phyloP scores from a whole-genome alignment of 2,329 filamentous ascomycete genomes.

The Ciborinia camelliae region DNA sequence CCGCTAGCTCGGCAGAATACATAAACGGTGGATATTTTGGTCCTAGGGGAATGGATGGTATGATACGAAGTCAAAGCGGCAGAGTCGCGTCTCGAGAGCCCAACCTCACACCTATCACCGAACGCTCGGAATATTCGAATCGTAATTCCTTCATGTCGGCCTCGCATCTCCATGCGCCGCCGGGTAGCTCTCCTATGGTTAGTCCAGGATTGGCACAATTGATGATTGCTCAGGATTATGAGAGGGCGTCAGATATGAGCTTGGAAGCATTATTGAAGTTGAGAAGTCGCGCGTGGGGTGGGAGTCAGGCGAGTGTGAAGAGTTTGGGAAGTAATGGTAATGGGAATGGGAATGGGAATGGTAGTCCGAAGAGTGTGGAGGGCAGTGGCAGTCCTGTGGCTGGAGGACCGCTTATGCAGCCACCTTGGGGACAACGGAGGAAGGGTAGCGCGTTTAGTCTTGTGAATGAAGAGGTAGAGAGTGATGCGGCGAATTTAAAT shows the following conservation, averaged over 20 bases:
- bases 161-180: conserved; percentile 40
- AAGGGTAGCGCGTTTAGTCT: conserved; percentile 17
- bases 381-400: conserved; percentile 33
- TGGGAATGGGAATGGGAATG: conserved; percentile 16
- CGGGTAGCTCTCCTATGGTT: conserved; percentile 44
- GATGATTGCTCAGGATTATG: conserved; percentile 53
- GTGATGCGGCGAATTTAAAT: not conserved
- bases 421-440: conserved; percentile 12
- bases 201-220: conserved; percentile 77
- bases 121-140: conserved; percentile 92
- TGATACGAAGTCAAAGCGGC: conserved; percentile 66
- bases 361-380: conserved; percentile 38
- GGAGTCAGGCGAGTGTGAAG: conserved; percentile 69
- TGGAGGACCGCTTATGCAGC: conserved; percentile 1
- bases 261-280: conserved; percentile 67
- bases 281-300: conserved; percentile 74
- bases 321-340: conserved; percentile 47
- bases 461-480: conserved; percentile 19
- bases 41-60: conserved; percentile 60
- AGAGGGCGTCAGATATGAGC: conserved; percentile 59
- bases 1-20: conserved; percentile 47
- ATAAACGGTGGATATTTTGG: conserved; percentile 88
- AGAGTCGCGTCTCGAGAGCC: conserved; percentile 76
- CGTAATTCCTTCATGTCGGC: conserved; percentile 74
- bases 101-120: conserved; percentile 92